Base-by-base conservation (phyloP, 768 basidiomycete genomes). In the Cantharellus anzutake region DNA sequence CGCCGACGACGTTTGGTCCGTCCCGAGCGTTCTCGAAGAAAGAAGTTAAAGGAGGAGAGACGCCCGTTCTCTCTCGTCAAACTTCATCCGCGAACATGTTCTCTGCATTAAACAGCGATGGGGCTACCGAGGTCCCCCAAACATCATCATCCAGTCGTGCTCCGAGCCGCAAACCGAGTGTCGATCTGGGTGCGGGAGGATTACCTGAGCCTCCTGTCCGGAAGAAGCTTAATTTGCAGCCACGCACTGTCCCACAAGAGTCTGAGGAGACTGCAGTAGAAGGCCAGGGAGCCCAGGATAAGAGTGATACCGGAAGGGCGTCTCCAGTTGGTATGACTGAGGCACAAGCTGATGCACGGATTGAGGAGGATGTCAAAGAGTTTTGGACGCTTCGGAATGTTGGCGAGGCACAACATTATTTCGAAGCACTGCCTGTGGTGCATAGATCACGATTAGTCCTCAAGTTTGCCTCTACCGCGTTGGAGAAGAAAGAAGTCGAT, bases 401-500 rank as follows among this genome's bases (percentile, higher is more conserved):
- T 60, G 82, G 84, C 41, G 93, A 96, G 70, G 91, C 87, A 7
- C 89, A 89, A 64, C 78, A 78, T 35, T 93, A 92, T 74, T 91
- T 94, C 72, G 75, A 78, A 56, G 77, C 74, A 20, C 75, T 97
- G 37, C 82, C 89, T 3, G 70, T 76, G 35, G 75, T 76, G 60
- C 77, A 83, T 65, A 83, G 84, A 42, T 71, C 70, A 60, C 71
- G 71, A 29, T 78, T 98, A 39, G 80, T 94, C 63, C 81, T 86
- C 66, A 82, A 82, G 70, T 72, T 98, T 51, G 78, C 85, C 51
- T 77, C 76, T 7, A 76, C 74, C 34, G 88, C 85, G 1, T 75
- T 96, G 64, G 84, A 93, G 68, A 77, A 80, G 63, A 96, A 91
- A 73, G 81, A 84, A 67, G 75, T 78, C 3, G 87, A 92, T 63